Evolutionary conservation across 495 filamentous ascomycete species (phyloP).

Genomic region (Acidiella bohemica): DNA sequence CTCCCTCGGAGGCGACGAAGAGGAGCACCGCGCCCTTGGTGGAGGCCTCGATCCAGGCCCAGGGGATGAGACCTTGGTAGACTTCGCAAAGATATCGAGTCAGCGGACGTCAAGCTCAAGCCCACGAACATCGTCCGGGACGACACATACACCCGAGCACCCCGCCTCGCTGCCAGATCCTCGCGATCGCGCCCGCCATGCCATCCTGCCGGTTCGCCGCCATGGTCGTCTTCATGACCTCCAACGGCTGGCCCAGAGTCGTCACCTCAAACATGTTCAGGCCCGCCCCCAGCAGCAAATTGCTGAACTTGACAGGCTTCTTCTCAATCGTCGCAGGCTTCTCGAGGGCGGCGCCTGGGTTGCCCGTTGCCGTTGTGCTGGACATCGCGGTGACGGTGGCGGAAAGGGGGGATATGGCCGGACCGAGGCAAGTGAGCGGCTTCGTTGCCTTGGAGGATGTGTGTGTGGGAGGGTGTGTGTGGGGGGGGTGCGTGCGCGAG

Average conservation of each 20-base stretch:
- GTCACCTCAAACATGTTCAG: conserved; percentile 98
- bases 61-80: conserved; percentile 98
- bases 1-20: conserved; percentile 96
- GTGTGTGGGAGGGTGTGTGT: not conserved
- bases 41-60: conserved; percentile 99
- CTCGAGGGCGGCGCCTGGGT: conserved; percentile 35
- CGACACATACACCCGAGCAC: conserved; percentile 77
- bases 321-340: conserved; percentile 60
- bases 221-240: conserved; percentile 99
- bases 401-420: conserved; percentile 18
- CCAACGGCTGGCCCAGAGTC: conserved; percentile 81
- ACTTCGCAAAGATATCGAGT: conserved; percentile 40
- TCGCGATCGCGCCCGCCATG: conserved; percentile 63
- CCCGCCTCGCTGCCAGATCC: conserved; percentile 91
- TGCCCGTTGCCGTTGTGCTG: conserved; percentile 21
- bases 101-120: conserved; percentile 9
- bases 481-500: not conserved
- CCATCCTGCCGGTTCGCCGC: conserved; percentile 86
- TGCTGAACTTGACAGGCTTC: conserved; percentile 99
- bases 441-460: conserved; percentile 46
- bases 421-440: conserved; percentile 42
- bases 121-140: not conserved
- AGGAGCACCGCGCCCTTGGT: conserved; percentile 98
- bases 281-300: conserved; percentile 87
- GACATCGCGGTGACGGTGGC: conserved; percentile 4